These are phyloP conservation scores for Auriculariales sp. DNA, from an alignment of 768 basidiomycete genomes.

Conservation along the genomic window DNA sequence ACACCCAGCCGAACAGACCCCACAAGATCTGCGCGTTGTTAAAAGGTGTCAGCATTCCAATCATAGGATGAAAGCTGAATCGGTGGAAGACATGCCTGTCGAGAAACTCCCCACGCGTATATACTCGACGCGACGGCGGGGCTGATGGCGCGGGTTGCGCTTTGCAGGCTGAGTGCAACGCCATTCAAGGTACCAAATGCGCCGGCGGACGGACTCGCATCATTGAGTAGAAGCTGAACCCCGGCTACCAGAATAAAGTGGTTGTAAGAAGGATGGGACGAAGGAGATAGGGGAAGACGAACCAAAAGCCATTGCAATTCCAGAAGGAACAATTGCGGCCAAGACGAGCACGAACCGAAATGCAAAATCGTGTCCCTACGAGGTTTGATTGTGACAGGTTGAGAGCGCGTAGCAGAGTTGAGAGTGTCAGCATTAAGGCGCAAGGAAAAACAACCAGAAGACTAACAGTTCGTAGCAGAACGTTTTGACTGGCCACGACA, in stretches of 20 bases:
- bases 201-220: neutral
- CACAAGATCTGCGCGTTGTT: neutral
- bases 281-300: too few species aligned
- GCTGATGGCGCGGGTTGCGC: neutral
- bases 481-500: neutral
- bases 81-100: neutral
- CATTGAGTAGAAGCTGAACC: constrained; percentile 3
- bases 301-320: neutral
- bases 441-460: too few species aligned
- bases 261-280: too few species aligned
- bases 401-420: too few species aligned
- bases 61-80: neutral
- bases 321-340: too few species aligned
- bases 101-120: neutral
- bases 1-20: neutral
- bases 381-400: too few species aligned
- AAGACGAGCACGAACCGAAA: too few species aligned
- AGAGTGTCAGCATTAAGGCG: too few species aligned
- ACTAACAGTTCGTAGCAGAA: too few species aligned
- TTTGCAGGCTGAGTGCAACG: constrained; percentile 1
- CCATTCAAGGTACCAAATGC: constrained; percentile 4
- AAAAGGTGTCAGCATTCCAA: too few species aligned
- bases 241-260: neutral
- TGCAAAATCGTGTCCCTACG: too few species aligned
- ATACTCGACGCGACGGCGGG: neutral